phyloP scores from a whole-genome alignment of 2,329 filamentous ascomycete genomes.

The Cladophialophora psammophila region DNA sequence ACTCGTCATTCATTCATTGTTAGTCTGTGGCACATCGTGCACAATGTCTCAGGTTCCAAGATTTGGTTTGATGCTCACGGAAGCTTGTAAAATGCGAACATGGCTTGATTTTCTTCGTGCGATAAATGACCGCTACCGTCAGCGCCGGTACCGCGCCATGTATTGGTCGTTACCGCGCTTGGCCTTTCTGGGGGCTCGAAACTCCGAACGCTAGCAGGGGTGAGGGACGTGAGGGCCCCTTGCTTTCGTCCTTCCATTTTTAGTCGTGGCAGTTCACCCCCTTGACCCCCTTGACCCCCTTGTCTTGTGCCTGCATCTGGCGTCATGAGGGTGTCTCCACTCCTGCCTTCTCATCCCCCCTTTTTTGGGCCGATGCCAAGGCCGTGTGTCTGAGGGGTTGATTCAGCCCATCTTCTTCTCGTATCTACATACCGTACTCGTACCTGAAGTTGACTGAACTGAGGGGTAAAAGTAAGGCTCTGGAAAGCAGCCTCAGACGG shows the following conservation, averaged over 20 bases:
- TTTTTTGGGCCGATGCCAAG: neutral
- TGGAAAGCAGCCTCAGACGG: neutral
- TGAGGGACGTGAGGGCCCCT: neutral
- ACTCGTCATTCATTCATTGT: neutral
- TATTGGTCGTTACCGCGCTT: neutral
- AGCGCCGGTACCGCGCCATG: neutral
- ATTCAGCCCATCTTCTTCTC: neutral
- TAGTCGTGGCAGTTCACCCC: neutral
- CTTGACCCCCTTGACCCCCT: no score
- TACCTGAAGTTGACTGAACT: neutral
- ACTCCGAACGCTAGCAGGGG: conserved; percentile 25
- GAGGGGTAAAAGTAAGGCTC: conserved; percentile 7
- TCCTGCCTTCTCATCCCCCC: neutral
- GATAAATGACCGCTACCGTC: neutral
- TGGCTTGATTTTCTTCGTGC: neutral
- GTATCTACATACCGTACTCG: neutral
- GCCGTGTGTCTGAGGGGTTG: neutral
- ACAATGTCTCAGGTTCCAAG: conserved; percentile 12
- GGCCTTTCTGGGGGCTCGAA: neutral
- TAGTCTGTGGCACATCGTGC: neutral
- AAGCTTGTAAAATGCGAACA: neutral
- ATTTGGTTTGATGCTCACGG: neutral
- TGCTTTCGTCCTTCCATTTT: conserved; percentile 13
- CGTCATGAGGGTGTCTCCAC: neutral
- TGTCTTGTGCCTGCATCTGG: neutral